These are phyloP conservation scores for Zhuliangozyma parablackwelliae DNA, from an alignment of 1,139 yeast genomes.

Conservation along the genomic window DNA sequence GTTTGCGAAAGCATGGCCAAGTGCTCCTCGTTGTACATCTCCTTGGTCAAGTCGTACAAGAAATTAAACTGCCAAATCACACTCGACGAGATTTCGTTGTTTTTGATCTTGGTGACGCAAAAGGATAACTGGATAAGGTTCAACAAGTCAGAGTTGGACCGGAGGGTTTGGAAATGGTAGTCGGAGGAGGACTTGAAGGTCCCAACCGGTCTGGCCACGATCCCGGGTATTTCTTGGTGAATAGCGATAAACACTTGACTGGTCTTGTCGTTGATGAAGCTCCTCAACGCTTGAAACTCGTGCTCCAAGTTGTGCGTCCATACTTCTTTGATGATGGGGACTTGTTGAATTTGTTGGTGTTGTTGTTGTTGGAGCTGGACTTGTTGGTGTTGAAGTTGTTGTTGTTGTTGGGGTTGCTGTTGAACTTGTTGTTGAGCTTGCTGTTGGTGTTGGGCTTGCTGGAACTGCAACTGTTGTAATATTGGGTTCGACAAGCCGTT, in stretches of 20 bases:
- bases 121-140: conserved; percentile 85
- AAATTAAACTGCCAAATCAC: conserved; percentile 94
- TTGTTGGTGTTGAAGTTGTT: conserved; percentile 12
- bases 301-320: conserved; percentile 83
- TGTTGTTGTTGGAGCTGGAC: conserved; percentile 13
- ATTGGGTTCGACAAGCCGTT: conserved; percentile 17
- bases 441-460: conserved; percentile 15
- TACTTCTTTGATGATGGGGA: conserved; percentile 59
- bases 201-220: conserved; percentile 96
- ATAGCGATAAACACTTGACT: conserved; percentile 60
- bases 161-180: conserved; percentile 91
- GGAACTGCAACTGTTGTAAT: conserved; percentile 14
- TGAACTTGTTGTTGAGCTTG: conserved; percentile 9
- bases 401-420: conserved; percentile 12
- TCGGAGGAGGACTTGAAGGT: conserved; percentile 85
- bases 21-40: conserved; percentile 83
- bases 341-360: conserved; percentile 10
- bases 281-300: conserved; percentile 73
- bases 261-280: conserved; percentile 60
- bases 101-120: conserved; percentile 72
- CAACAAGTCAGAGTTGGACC: conserved; percentile 84
- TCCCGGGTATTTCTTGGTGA: conserved; percentile 93
- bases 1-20: conserved; percentile 64
- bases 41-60: conserved; percentile 66
- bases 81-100: conserved; percentile 62